phyloP scores from a whole-genome alignment of 2,329 filamentous ascomycete species.

The Ophiobolus disseminans region DNA sequence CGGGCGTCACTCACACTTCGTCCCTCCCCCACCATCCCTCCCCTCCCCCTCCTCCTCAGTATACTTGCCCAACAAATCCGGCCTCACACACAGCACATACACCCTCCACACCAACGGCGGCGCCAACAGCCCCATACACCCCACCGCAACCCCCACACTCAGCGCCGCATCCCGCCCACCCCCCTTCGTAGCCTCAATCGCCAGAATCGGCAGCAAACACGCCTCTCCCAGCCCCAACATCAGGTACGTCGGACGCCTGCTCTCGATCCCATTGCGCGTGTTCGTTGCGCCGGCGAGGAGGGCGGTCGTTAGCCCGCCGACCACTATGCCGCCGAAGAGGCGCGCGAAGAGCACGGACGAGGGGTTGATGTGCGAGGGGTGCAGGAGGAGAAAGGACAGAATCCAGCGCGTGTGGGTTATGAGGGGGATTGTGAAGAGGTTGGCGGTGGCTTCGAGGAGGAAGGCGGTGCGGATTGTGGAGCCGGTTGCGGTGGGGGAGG shows the following conservation, averaged over 20 bases:
- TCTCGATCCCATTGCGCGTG: slow-evolving; percentile 35
- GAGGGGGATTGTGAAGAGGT: slow-evolving; percentile 35
- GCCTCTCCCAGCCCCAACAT: slow-evolving; percentile 32
- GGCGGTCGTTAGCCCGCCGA: slow-evolving; percentile 33
- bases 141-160: slow-evolving; percentile 22
- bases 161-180: slow-evolving; percentile 25
- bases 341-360: slow-evolving; percentile 33
- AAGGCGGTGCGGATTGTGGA: slow-evolving; percentile 38
- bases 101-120: slow-evolving; percentile 34
- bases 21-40: slow-evolving; percentile 1
- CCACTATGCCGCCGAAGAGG: slow-evolving; percentile 29
- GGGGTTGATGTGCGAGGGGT: slow-evolving; percentile 29
- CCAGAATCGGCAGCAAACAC: slow-evolving; percentile 27
- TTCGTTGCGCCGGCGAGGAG: slow-evolving; percentile 29
- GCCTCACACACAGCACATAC: slow-evolving; percentile 30
- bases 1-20: slow-evolving; percentile 11
- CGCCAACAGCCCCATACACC: slow-evolving; percentile 23
- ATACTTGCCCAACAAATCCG: slow-evolving; percentile 32
- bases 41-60: slow-evolving; percentile 12
- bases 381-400: slow-evolving; percentile 28
- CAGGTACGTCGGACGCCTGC: slow-evolving; percentile 29
- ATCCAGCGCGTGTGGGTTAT: slow-evolving; percentile 31
- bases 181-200: slow-evolving; percentile 25
- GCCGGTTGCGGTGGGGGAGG: slow-evolving; percentile 16
- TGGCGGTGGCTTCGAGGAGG: slow-evolving; percentile 33